Conservation (phyloP, 306 rosid species). For the Begonia peltatifolia region DNA sequence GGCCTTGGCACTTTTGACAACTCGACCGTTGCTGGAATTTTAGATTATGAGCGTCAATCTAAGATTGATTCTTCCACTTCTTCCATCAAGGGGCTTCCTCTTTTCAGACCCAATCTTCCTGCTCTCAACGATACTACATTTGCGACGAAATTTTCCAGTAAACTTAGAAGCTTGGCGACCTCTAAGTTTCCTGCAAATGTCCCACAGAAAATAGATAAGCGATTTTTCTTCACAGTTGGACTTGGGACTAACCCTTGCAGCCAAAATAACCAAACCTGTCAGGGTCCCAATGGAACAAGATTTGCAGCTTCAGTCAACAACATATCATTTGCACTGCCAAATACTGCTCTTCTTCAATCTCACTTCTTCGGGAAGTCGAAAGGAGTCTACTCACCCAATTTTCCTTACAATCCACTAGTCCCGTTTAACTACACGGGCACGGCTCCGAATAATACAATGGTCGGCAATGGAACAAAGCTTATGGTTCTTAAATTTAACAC, state of each 20-base stretch:
- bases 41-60: conserved; percentile 31
- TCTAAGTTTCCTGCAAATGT: conserved; percentile 44
- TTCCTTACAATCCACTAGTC: conserved; percentile 23
- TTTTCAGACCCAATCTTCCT: conserved; percentile 35
- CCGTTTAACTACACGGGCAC: conserved; percentile 44
- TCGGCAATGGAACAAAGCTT: conserved; percentile 43
- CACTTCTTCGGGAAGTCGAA: conserved; percentile 36
- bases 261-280: conserved; percentile 29
- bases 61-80: not conserved
- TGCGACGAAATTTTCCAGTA: conserved; percentile 27
- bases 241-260: conserved; percentile 47
- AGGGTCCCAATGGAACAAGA: conserved; percentile 58
- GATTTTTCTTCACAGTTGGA: conserved; percentile 46
- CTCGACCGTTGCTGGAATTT: conserved; percentile 45
- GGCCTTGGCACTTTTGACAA: conserved; percentile 59
- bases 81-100: conserved; percentile 15
- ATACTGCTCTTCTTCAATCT: conserved; percentile 40
- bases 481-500: conserved; percentile 44
- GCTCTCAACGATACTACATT: conserved; percentile 48
- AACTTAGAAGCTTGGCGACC: conserved; percentile 34
- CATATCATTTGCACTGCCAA: conserved; percentile 36
- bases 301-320: conserved; percentile 62
- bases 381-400: conserved; percentile 23
- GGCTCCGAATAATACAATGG: conserved; percentile 46
- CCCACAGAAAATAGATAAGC: conserved; percentile 42